Percentiles rank a stretch among this genome's conserved stretches.
phyloP scores from a whole-genome alignment of 2,329 filamentous ascomycete genomes.

The Botrytis pseudocinerea region DNA sequence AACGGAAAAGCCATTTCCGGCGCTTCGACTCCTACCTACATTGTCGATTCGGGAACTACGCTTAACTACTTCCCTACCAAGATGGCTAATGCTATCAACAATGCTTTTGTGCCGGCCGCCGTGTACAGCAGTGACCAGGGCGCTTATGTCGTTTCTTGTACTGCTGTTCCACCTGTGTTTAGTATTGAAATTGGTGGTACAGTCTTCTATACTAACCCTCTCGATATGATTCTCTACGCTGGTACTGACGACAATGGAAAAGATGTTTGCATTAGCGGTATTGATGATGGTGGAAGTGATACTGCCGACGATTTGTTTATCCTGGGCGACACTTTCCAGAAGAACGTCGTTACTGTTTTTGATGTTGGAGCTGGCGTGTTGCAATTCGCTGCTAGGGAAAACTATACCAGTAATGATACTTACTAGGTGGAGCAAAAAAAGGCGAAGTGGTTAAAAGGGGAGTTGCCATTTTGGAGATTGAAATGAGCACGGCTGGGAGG shows the following conservation, averaged over 20 bases:
- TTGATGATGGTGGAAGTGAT: slow-evolving; percentile 39
- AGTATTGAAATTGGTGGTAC: slow-evolving; percentile 45
- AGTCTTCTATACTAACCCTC: slow-evolving; percentile 38
- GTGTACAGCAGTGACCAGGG: slow-evolving; percentile 38
- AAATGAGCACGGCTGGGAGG: too few species aligned
- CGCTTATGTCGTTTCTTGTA: slow-evolving; percentile 46
- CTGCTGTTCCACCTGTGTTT: slow-evolving; percentile 45
- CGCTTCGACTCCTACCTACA: slow-evolving; percentile 27
- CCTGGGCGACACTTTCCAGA: slow-evolving; percentile 50
- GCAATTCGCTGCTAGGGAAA: slow-evolving; percentile 45
- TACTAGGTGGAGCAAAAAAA: background rate
- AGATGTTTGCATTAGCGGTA: slow-evolving; percentile 40
- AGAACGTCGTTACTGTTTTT: slow-evolving; percentile 52
- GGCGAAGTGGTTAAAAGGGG: background rate
- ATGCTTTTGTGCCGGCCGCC: slow-evolving; percentile 47
- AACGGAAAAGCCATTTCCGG: slow-evolving; percentile 18
- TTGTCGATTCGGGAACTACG: slow-evolving; percentile 47
- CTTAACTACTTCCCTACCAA: slow-evolving; percentile 45
- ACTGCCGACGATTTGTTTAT: slow-evolving; percentile 41
- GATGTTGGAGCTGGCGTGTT: slow-evolving; percentile 50
- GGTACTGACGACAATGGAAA: slow-evolving; percentile 29
- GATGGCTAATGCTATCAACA: slow-evolving; percentile 44
- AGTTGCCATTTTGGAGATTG: background rate
- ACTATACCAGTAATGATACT: slow-evolving; percentile 30
- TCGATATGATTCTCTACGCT: slow-evolving; percentile 39